Percentiles rank a stretch among this genome's conserved stretches.
phyloP scores from a whole-genome alignment of 2,329 filamentous ascomycete species.

The Ophiognomonia clavigignenti-juglandacearum region DNA sequence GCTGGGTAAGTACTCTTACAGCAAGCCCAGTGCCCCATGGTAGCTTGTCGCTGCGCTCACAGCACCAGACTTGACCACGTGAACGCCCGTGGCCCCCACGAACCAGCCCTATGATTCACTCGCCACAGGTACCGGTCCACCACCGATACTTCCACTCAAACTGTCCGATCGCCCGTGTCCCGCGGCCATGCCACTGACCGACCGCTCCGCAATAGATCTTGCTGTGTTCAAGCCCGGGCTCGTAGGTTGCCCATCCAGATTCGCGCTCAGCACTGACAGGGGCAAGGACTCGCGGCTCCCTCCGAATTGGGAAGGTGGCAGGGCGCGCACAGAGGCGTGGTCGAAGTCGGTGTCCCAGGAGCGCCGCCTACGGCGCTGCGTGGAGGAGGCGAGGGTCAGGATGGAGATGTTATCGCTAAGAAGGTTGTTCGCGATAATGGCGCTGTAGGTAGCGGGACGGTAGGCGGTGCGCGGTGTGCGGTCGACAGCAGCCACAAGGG shows the following conservation, averaged over 20 bases:
- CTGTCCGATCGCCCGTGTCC: slow-evolving; percentile 81
- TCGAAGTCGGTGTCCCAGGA: slow-evolving; percentile 71
- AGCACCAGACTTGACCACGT: not conserved
- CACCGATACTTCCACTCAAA: slow-evolving; percentile 69
- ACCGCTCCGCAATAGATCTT: slow-evolving; percentile 25
- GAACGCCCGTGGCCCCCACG: not conserved
- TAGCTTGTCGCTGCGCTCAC: not conserved
- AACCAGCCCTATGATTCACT: slow-evolving; percentile 30
- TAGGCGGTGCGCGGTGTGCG: slow-evolving; percentile 26
- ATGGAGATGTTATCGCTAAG: slow-evolving; percentile 84
- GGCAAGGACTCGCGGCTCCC: slow-evolving; percentile 77
- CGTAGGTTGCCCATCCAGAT: slow-evolving; percentile 47
- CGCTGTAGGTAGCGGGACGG: slow-evolving; percentile 67
- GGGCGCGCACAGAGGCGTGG: slow-evolving; percentile 68
- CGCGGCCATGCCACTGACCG: slow-evolving; percentile 61
- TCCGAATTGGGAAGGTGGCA: slow-evolving; percentile 80
- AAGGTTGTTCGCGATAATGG: slow-evolving; percentile 77
- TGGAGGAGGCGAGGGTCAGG: slow-evolving; percentile 76
- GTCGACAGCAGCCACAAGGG: slow-evolving; percentile 63
- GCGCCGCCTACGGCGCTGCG: slow-evolving; percentile 69
- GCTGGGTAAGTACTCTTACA: not conserved
- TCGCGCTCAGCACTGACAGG: slow-evolving; percentile 71
- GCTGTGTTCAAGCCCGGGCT: slow-evolving; percentile 51
- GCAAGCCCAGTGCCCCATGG: not conserved
- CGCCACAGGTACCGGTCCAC: slow-evolving; percentile 56